phyloP scores from a whole-genome alignment of 2,329 filamentous ascomycete genomes.

The Ophiostoma perfectum region DNA sequence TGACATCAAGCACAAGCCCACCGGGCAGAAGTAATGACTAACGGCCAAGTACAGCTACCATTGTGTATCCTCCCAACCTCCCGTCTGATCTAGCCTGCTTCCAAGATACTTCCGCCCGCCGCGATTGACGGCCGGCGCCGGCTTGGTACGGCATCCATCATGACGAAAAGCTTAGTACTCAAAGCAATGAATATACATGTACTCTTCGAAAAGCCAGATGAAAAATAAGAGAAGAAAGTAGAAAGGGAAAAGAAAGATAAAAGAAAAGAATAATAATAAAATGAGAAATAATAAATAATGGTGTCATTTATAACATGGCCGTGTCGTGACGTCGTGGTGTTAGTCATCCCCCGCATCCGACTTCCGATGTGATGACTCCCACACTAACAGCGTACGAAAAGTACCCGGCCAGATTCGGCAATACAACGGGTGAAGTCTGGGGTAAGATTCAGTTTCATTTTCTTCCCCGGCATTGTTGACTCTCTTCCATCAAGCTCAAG shows the following conservation, averaged over 20 bases:
- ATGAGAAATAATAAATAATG: no score
- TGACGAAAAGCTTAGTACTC: no score
- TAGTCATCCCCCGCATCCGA: conserved; percentile 7
- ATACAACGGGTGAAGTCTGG: conserved; percentile 2
- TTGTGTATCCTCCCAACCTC: no score
- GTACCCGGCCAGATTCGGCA: background rate
- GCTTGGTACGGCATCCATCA: background rate
- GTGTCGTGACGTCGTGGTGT: background rate
- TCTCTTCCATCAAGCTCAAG: background rate
- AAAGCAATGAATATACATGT: no score
- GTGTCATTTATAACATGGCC: no score
- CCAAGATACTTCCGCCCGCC: background rate
- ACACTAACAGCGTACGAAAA: conserved; percentile 1
- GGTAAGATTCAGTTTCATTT: background rate
- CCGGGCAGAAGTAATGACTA: no score
- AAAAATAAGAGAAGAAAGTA: no score
- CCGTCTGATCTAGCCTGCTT: background rate
- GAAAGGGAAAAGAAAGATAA: no score
- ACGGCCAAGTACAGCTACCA: no score
- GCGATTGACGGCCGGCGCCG: background rate
- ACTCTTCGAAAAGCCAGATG: no score
- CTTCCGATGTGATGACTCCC: background rate
- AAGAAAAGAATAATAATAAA: no score
- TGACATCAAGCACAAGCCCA: no score
- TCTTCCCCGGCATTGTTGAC: background rate